A percentile compares a stretch with the other conserved stretches of the same genome.
Conservation (phyloP, 352 stramenopile species). For the Phytophthora sp. region DNA sequence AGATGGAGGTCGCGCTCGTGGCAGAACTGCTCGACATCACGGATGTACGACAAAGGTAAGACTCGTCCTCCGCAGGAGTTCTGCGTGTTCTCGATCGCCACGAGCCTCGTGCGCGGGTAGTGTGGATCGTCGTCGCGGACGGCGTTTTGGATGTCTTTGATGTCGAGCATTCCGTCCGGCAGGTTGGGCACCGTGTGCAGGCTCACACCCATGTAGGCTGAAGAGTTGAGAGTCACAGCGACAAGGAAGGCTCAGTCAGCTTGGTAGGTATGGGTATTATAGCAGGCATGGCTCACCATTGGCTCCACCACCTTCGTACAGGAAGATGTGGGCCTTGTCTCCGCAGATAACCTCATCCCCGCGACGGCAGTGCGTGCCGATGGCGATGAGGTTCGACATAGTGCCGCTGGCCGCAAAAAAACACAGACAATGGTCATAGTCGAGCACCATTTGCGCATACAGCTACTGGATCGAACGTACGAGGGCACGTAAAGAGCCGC, state of each 20-base stretch:
- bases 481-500: slow-evolving; percentile 96
- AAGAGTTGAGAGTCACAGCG: not conserved
- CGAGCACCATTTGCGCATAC: not conserved
- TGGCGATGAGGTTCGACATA: slow-evolving; percentile 97
- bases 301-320: slow-evolving; percentile 95
- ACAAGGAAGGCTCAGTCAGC: slow-evolving; percentile 5
- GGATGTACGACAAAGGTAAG: slow-evolving; percentile 87
- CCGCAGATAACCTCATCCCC: slow-evolving; percentile 96
- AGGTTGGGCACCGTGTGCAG: slow-evolving; percentile 88
- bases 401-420: slow-evolving; percentile 76
- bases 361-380: slow-evolving; percentile 93
- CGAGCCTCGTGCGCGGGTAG: slow-evolving; percentile 86
- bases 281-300: slow-evolving; percentile 54
- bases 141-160: slow-evolving; percentile 83
- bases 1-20: slow-evolving; percentile 84
- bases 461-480: slow-evolving; percentile 36
- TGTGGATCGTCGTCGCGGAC: slow-evolving; percentile 83
- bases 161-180: slow-evolving; percentile 82
- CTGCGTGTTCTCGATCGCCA: slow-evolving; percentile 98
- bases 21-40: slow-evolving; percentile 73
- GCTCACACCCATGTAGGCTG: slow-evolving; percentile 91
- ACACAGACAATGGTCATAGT: slow-evolving; percentile 1
- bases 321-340: slow-evolving; percentile 95
- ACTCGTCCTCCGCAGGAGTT: slow-evolving; percentile 95
- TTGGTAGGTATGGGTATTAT: not conserved